Evolutionary conservation across 1,284 basidiomycete genomes (phyloP).

Genomic region (Leccinum subfulvum): DNA sequence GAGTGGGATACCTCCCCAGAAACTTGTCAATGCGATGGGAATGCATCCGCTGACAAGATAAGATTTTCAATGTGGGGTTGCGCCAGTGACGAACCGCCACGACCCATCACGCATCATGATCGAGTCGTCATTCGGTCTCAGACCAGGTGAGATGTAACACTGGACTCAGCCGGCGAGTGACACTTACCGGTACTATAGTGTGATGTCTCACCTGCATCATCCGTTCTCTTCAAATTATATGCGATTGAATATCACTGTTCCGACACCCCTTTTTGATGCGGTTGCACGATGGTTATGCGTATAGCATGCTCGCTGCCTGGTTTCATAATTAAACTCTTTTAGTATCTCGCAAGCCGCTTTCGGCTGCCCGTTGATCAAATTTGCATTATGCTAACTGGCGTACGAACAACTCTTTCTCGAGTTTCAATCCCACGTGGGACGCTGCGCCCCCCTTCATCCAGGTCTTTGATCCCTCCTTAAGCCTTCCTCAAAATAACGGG

Average conservation of each 20-base stretch:
- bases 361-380: too few species aligned
- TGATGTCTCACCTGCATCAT: too few species aligned
- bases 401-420: slow-evolving; percentile 28
- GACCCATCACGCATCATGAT: neutral
- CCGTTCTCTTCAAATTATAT: too few species aligned
- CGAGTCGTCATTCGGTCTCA: neutral
- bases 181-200: too few species aligned
- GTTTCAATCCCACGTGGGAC: slow-evolving; percentile 45
- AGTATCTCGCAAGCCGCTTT: too few species aligned
- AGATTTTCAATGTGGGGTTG: neutral
- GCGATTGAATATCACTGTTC: too few species aligned
- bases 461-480: neutral
- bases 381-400: too few species aligned
- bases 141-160: neutral
- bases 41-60: neutral
- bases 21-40: neutral
- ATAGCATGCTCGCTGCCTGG: too few species aligned
- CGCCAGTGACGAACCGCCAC: neutral
- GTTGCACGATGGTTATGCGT: too few species aligned
- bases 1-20: neutral
- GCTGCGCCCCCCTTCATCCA: neutral
- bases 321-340: too few species aligned
- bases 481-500: neutral
- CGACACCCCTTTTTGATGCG: too few species aligned
- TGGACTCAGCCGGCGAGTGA: too few species aligned